Conservation (phyloP, 148 eudicot species). For the Amaranthus cruentus region DNA sequence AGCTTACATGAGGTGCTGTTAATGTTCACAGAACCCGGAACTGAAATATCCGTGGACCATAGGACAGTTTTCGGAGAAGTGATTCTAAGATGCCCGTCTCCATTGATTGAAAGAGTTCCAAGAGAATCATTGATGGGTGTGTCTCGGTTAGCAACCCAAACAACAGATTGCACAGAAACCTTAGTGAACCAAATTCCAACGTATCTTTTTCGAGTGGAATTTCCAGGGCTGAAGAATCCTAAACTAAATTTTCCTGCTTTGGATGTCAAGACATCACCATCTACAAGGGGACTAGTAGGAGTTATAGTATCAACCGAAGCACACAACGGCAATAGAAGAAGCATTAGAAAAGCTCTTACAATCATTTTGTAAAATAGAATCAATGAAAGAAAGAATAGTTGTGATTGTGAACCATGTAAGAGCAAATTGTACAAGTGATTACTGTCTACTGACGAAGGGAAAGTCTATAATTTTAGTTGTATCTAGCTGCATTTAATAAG, state of each 20-base stretch:
- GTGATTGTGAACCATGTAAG: not conserved
- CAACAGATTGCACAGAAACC: slow-evolving; percentile 34
- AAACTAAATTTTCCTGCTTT: slow-evolving; percentile 31
- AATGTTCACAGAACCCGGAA: not conserved
- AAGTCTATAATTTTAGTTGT: not conserved
- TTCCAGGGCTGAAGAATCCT: slow-evolving; percentile 37
- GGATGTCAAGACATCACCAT: slow-evolving; percentile 28
- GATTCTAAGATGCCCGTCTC: slow-evolving; percentile 26
- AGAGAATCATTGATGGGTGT: slow-evolving; percentile 27
- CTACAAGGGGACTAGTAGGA: slow-evolving; percentile 18
- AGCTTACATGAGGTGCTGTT: slow-evolving; percentile 28
- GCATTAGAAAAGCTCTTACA: slow-evolving; percentile 7
- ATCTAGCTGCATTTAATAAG: not conserved
- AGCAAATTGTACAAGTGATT: not conserved
- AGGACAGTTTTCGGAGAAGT: slow-evolving; percentile 14
- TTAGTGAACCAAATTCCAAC: slow-evolving; percentile 38
- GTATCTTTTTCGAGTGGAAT: slow-evolving; percentile 18
- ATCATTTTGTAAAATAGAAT: slow-evolving; percentile 3
- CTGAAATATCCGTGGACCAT: slow-evolving; percentile 37
- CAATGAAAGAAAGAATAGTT: not conserved
- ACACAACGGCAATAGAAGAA: slow-evolving; percentile 19
- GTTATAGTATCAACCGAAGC: slow-evolving; percentile 17
- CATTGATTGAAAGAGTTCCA: slow-evolving; percentile 23
- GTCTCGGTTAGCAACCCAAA: slow-evolving; percentile 63
- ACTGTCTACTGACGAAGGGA: not conserved